phyloP scores from a whole-genome alignment of 257 asterid genomes.

The Asclepias syriaca region DNA sequence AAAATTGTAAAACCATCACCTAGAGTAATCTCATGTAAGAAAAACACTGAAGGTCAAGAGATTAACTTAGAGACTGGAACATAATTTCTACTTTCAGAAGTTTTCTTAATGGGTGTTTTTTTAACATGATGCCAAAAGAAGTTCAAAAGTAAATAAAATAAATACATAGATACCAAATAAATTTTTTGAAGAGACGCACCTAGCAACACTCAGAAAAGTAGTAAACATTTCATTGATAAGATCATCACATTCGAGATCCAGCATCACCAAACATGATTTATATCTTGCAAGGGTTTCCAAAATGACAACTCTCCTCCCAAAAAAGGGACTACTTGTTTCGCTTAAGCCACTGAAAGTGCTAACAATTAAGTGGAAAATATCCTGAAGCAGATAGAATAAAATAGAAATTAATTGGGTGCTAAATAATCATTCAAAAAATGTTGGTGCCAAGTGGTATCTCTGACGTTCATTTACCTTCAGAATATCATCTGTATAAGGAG shows the following conservation, averaged over 20 bases:
- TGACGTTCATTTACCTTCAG: conserved; percentile 51
- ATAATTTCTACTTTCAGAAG: background rate
- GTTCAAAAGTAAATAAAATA: background rate
- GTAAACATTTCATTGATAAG: conserved; percentile 82
- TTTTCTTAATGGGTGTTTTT: background rate
- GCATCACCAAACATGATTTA: conserved; percentile 93
- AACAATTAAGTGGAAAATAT: conserved; percentile 76
- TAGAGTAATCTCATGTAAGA: background rate
- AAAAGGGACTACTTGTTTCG: conserved; percentile 64
- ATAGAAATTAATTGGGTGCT: conserved; percentile 22
- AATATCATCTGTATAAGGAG: conserved; percentile 81
- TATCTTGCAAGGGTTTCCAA: conserved; percentile 94
- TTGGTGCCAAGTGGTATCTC: background rate
- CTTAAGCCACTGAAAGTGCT: conserved; percentile 88
- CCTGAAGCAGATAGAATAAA: conserved; percentile 50
- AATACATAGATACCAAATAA: background rate
- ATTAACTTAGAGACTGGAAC: background rate
- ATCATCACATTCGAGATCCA: conserved; percentile 97
- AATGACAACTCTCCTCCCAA: conserved; percentile 88
- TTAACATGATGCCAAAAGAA: background rate
- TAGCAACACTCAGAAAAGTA: conserved; percentile 70
- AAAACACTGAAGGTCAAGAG: background rate
- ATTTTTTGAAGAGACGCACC: conserved; percentile 35
- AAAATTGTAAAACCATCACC: no score
- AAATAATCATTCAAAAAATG: conserved; percentile 2